Base-by-base conservation (phyloP, 2,329 filamentous ascomycete genomes). In the Phyllosticta ampelicida region DNA sequence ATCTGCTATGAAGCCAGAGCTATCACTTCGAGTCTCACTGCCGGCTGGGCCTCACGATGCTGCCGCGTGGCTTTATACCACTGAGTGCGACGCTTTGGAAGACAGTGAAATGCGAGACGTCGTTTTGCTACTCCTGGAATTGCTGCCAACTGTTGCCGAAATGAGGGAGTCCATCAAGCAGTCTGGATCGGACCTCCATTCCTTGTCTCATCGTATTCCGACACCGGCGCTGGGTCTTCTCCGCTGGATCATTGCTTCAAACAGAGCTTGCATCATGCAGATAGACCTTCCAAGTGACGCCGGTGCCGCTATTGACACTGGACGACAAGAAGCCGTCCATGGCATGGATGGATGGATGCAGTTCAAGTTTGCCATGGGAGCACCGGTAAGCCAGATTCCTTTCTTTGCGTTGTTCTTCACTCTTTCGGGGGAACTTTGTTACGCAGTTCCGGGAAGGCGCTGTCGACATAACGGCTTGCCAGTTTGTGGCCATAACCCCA, bases 201-300 rank as follows among this genome's bases (percentile, higher is more conserved):
- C 36, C n/a, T 87, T 84, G 84, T 70, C 73, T 62, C 75, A 81
- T 20, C 73, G 78, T 18, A 77, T 96, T 9, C 81, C 85, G 0
- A 80, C 82, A 1, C 80, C 87, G 6, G 81, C 85, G 0, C 71
- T 89, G 2, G 81, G 83, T 19, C 71, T 95, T 0, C 74, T 96
- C 19, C 81, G 88, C 55, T 96, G 91, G 91, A 88, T 96, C 61
- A 82, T 96, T 60, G 88, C 90, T 0, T 95, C 90, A 0, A 96
- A 96, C 65, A 80, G 89, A 51, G 92, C 91, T 0, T 91, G 86
- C 64, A 94, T 96, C 61, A 78, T 92, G 51, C 85, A 92, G 63
- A 85, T 94, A 16, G 83, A 86, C 50, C 72, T 68, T 48, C 29
- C 57, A 9, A 60, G 64, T 5, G 62, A 62, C 63, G 9, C 21